Percentiles rank a stretch among this genome's conserved stretches.
phyloP scores from a whole-genome alignment of 2,329 filamentous ascomycete species.

The Didymella arachidicola region DNA sequence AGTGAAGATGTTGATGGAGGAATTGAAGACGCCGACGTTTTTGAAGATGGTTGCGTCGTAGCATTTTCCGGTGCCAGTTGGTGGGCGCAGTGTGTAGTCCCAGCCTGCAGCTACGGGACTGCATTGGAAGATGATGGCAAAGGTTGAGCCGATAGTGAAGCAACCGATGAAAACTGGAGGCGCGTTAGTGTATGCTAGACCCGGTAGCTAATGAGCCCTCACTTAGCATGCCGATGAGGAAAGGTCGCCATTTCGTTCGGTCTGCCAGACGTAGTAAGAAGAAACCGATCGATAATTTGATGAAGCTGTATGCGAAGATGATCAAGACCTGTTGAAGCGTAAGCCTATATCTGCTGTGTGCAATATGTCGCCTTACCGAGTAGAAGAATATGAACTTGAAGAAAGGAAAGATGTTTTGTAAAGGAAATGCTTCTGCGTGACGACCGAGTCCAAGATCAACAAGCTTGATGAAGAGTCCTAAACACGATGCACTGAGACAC shows the following conservation, averaged over 20 bases:
- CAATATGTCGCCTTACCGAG: neutral
- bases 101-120: conserved; percentile 56
- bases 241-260: neutral
- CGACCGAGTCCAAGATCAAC: neutral
- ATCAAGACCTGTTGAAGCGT: neutral
- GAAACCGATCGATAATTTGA: neutral
- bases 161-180: conserved; percentile 18
- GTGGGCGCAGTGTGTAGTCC: conserved; percentile 44
- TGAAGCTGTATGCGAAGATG: conserved; percentile 1
- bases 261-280: neutral
- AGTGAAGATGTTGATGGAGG: conserved; percentile 51
- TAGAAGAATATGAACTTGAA: conserved; percentile 1
- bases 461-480: neutral
- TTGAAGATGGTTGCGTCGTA: conserved; percentile 52
- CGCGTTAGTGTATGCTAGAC: neutral
- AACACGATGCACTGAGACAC: neutral
- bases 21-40: conserved; percentile 58
- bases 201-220: neutral
- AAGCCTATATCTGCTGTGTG: neutral
- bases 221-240: neutral
- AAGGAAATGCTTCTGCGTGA: neutral
- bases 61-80: conserved; percentile 32
- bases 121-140: conserved; percentile 40
- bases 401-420: neutral
- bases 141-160: conserved; percentile 39